Base-by-base conservation (phyloP, 2,329 filamentous ascomycete species). In the Sclerotinia borealis region DNA sequence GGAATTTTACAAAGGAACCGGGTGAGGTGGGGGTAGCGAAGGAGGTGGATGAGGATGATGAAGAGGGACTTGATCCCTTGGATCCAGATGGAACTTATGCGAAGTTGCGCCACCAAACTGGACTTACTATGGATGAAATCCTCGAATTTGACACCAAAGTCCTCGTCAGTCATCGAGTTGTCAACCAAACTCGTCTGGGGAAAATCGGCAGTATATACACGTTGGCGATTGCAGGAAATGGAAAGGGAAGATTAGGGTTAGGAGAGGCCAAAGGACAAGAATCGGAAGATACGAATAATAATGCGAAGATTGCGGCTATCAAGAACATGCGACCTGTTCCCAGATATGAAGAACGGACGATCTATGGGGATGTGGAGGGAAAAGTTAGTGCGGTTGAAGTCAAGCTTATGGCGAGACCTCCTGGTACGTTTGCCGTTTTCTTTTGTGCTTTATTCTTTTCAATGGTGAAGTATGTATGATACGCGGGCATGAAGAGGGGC, bases 141-240 rank as follows among this genome's bases (percentile, higher is more conserved):
- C 68, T 81, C 52, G 69, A 73, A 6, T 74, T 96, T 64, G 80
- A 84, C 64, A 79, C 84, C 68, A 96, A 96, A 82, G 81, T 83
- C 54, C 78, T 99, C 52, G 89, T 96, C 52, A 73, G 74, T 5
- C 90, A 93, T 72, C 77, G 78, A 47, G 95, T 99, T 64, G 81
- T 85, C 68, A 98, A 99, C 78, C 93, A 98, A 82, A 98, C 95
- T 27, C 90, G 93, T 80, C 86, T 99, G 77, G 95, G 95, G 75
- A 99, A 98, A 82, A 88, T 99, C 65, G 83, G 83, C 69, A 91
- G 88, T 76, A 72, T 82, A 47, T 96, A 93, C 72, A 82, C 86
- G 70, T 79, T 98, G 66, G 87, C 87, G 47, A 87, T 97, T 69
- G 93, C 92, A 7, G 95, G 95, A 59, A 96, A 98, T 77, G 84